phyloP scores from a whole-genome alignment of 768 basidiomycete genomes.

The Kockovaella imperatae region DNA sequence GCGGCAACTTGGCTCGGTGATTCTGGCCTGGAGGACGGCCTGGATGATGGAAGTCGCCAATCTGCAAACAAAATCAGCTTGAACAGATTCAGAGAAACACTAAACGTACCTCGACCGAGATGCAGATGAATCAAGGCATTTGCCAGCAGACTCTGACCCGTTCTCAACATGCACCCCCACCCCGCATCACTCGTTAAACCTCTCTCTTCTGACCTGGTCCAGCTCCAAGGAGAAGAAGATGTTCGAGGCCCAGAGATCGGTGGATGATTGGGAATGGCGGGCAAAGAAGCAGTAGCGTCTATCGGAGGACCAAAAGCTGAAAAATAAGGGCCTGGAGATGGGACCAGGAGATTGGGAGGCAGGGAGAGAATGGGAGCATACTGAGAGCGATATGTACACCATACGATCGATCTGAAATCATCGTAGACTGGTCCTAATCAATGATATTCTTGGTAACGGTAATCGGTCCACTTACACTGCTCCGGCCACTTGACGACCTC shows the following conservation, averaged over 20 bases:
- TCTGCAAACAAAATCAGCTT: conserved; percentile 49
- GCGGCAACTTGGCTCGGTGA: conserved; percentile 6
- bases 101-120: conserved; percentile 59
- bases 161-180: conserved; percentile 88
- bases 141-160: conserved; percentile 74
- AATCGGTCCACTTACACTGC: conserved; percentile 27
- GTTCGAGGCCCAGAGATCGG: background rate
- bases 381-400: conserved; percentile 86
- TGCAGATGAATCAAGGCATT: conserved; percentile 70
- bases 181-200: conserved; percentile 78
- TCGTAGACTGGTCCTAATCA: conserved; percentile 58
- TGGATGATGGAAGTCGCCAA: conserved; percentile 68
- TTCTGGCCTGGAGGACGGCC: conserved; percentile 50
- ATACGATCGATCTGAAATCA: conserved; percentile 80
- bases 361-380: conserved; percentile 62
- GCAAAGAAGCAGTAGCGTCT: conserved; percentile 5
- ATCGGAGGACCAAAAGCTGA: conserved; percentile 24
- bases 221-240: conserved; percentile 25
- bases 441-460: background rate
- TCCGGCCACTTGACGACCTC: conserved; percentile 50
- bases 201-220: conserved; percentile 52
- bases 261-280: background rate
- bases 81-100: background rate
- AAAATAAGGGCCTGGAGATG: conserved; percentile 31
- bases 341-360: conserved; percentile 28